Evolutionary conservation across 305 asterid genomes (phyloP), one percentile per base, ranked within the genome.

Genomic region (Striga hermonthica): DNA sequence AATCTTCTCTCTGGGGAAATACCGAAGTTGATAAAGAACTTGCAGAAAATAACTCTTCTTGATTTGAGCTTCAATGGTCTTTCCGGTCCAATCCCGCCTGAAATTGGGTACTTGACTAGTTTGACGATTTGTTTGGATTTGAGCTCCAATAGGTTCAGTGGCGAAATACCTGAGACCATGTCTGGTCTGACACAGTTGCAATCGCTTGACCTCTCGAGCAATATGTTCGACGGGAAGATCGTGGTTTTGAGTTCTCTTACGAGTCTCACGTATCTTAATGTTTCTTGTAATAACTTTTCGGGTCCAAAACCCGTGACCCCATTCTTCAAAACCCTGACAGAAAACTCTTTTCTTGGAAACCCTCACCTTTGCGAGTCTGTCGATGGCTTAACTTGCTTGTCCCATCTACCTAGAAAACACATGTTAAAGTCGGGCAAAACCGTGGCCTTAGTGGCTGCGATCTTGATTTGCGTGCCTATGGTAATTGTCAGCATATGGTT

Each of bases 231-330:
- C 12, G 98, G 98, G 34, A 82, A 57, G 65, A 89, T 92, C 28
- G 16, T 77, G 0, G 74, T 88, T 74, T 70, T 92, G 36, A 78
- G 91, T 65, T 66, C 71, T 56, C 81, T 92, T 0, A 82, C 91
- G 1, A 92, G 98, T 67, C 96, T 92, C 66, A 82, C 97, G 16
- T 75, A 73, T 72, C 73, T 92, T 57, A 89, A 92, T 41, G 68
- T 89, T 45, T 92, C 97, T 0, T 84, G 73, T 66, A 92, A 92
- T 63, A 86, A 89, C 73, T 86, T 92, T 68, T 80, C 97, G 0
- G 98, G 98, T 9, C 95, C 96, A 5, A 86, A 84, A 34, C 98
- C 98, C 3, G 84, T 84, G 13, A 75, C 96, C 0, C 96, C 96
- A 0, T 89, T 88, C 66, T 92, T 92, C 70, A 77, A 79, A 65